phyloP scores from a whole-genome alignment of 1,284 basidiomycete genomes.

The Marasmius tenuissimus region DNA sequence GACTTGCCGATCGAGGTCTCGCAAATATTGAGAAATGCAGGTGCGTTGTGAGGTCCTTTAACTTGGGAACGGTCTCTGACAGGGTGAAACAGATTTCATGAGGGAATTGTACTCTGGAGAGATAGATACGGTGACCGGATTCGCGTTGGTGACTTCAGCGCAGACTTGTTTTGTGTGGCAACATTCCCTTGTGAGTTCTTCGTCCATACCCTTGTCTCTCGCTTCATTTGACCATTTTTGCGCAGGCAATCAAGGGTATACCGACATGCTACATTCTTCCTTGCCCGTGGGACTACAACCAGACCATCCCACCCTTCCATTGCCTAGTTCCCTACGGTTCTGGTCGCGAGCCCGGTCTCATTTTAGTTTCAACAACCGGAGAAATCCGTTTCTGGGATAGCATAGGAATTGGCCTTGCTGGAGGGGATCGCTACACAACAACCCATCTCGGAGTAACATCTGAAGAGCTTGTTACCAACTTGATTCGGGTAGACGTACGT shows the following conservation, averaged over 20 bases:
- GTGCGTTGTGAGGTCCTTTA: constrained; percentile 35
- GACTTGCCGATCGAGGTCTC: constrained; percentile 72
- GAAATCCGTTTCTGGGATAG: constrained; percentile 78
- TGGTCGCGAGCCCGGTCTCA: constrained; percentile 76
- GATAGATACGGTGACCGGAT: constrained; percentile 70
- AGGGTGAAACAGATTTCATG: constrained; percentile 55
- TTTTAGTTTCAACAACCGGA: constrained; percentile 65
- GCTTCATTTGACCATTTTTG: not conserved
- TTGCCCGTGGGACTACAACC: constrained; percentile 52
- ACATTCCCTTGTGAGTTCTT: constrained; percentile 56
- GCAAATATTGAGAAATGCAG: constrained; percentile 65
- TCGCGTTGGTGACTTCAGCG: constrained; percentile 68
- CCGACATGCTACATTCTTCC: constrained; percentile 84
- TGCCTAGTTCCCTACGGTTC: constrained; percentile 67
- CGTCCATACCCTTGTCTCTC: not conserved
- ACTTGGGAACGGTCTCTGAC: constrained; percentile 10
- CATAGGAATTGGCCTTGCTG: constrained; percentile 77
- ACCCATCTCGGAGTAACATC: constrained; percentile 50
- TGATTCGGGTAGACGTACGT: constrained; percentile 65
- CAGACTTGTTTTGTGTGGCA: constrained; percentile 84
- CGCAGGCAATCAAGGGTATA: constrained; percentile 56
- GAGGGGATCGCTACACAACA: constrained; percentile 67
- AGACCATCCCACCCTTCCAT: constrained; percentile 56
- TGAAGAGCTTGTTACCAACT: constrained; percentile 62
- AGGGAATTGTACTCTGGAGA: constrained; percentile 66